Percentiles rank a stretch among this genome's conserved stretches.
Conservation (phyloP, 2,329 filamentous ascomycete genomes). For the Alternaria angustiovoidea region DNA sequence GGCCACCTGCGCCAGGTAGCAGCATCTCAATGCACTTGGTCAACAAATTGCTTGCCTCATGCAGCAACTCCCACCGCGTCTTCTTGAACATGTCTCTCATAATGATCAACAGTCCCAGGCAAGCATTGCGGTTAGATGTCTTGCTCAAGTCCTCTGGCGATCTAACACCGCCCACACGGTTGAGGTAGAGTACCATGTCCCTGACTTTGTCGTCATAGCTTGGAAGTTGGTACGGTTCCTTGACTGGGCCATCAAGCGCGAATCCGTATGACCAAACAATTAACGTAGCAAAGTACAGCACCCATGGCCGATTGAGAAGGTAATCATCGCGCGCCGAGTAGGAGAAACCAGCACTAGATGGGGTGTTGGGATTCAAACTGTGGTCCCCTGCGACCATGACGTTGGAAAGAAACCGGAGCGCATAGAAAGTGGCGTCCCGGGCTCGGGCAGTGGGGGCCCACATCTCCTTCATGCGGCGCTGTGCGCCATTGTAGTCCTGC, state of each 20-base stretch:
- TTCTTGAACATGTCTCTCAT: slow-evolving; percentile 82
- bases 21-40: slow-evolving; percentile 79
- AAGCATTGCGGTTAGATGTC: slow-evolving; percentile 80
- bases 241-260: slow-evolving; percentile 82
- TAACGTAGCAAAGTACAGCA: slow-evolving; percentile 89
- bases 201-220: slow-evolving; percentile 71
- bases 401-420: slow-evolving; percentile 85
- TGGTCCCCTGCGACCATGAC: slow-evolving; percentile 73
- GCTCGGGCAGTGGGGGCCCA: slow-evolving; percentile 92
- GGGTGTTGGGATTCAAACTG: slow-evolving; percentile 27
- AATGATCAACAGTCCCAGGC: slow-evolving; percentile 80
- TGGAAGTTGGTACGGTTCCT: slow-evolving; percentile 60
- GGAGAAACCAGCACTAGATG: slow-evolving; percentile 47
- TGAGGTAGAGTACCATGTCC: slow-evolving; percentile 82
- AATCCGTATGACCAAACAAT: slow-evolving; percentile 97
- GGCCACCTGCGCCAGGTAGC: slow-evolving; percentile 35
- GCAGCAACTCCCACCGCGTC: slow-evolving; percentile 89
- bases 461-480: slow-evolving; percentile 81
- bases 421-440: slow-evolving; percentile 91
- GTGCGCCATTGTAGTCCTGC: slow-evolving; percentile 80
- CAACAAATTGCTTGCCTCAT: slow-evolving; percentile 83
- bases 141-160: slow-evolving; percentile 80
- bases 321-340: slow-evolving; percentile 91
- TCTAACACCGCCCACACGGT: slow-evolving; percentile 73
- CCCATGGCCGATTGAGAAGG: slow-evolving; percentile 91